phyloP scores from a whole-genome alignment of 225 moss, liverwort and hornwort genomes.

The Asterella californica region DNA sequence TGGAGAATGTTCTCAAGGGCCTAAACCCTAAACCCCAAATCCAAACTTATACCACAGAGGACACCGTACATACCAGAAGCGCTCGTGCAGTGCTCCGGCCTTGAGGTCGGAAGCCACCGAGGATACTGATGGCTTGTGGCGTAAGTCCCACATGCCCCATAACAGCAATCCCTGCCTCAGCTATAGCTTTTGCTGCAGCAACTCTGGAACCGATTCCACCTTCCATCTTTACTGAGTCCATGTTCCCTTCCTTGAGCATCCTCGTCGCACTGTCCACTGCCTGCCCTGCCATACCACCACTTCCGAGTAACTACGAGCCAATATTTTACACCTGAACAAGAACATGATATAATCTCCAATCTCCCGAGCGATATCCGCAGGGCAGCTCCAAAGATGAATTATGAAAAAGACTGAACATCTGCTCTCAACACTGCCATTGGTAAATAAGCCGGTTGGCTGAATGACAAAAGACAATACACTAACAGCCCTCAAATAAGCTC shows the following conservation, averaged over 20 bases:
- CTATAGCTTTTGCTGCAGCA: constrained; percentile 74
- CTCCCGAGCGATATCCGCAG: no score
- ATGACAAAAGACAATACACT: no score
- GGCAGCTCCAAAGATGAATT: no score
- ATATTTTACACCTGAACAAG: neutral
- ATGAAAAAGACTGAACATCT: no score
- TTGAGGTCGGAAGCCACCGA: constrained; percentile 98
- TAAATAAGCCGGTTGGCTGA: no score
- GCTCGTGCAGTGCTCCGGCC: constrained; percentile 68
- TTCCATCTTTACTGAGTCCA: constrained; percentile 99
- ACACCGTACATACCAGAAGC: constrained; percentile 45
- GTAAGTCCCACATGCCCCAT: constrained; percentile 99
- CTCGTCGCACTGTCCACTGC: constrained; percentile 95
- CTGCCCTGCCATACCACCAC: constrained; percentile 54
- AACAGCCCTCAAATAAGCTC: neutral
- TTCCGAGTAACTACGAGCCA: neutral
- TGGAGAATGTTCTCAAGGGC: neutral
- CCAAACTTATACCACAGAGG: neutral
- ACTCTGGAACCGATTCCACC: constrained; percentile 90
- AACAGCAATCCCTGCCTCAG: constrained; percentile 94
- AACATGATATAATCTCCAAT: no score
- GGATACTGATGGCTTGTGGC: constrained; percentile 85
- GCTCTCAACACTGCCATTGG: no score
- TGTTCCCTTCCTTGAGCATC: constrained; percentile 86
- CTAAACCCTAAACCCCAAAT: neutral